Evolutionary conservation across 1,284 basidiomycete genomes (phyloP).

Genomic region (Microbotryum scabiosae): DNA sequence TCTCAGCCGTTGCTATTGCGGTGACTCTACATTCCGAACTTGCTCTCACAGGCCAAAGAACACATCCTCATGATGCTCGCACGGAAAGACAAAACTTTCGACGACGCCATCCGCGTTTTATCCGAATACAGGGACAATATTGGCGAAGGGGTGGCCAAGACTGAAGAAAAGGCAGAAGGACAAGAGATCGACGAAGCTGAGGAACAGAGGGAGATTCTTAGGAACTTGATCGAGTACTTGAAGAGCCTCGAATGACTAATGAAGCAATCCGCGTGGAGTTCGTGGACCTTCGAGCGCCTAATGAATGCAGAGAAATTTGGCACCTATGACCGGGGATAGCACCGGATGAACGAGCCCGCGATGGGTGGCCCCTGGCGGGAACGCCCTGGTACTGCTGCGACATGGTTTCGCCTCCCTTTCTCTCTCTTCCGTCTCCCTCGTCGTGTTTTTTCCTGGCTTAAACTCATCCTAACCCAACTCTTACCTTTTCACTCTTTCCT

Average conservation of each 20-base stretch:
- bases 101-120: constrained; percentile 58
- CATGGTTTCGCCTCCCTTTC: no score
- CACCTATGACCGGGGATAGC: no score
- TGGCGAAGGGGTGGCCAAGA: constrained; percentile 42
- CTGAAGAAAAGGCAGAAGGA: neutral
- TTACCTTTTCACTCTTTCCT: no score
- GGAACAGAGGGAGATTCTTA: constrained; percentile 58
- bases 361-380: no score
- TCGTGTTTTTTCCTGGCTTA: no score
- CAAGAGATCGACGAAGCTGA: constrained; percentile 33
- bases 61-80: constrained; percentile 67
- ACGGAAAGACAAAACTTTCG: constrained; percentile 57
- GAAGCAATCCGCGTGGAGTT: neutral
- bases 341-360: no score
- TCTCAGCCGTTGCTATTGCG: constrained; percentile 24
- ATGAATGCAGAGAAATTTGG: no score
- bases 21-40: neutral
- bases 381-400: no score
- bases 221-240: constrained; percentile 58
- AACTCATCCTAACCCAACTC: no score
- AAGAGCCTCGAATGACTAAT: constrained; percentile 13
- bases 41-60: constrained; percentile 52
- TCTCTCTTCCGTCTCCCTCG: no score
- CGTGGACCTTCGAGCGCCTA: no score
- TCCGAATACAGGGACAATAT: constrained; percentile 63